Evolutionary conservation across 108 stramenopile genomes (phyloP).

Genomic region (Cylindrotheca closterium): DNA sequence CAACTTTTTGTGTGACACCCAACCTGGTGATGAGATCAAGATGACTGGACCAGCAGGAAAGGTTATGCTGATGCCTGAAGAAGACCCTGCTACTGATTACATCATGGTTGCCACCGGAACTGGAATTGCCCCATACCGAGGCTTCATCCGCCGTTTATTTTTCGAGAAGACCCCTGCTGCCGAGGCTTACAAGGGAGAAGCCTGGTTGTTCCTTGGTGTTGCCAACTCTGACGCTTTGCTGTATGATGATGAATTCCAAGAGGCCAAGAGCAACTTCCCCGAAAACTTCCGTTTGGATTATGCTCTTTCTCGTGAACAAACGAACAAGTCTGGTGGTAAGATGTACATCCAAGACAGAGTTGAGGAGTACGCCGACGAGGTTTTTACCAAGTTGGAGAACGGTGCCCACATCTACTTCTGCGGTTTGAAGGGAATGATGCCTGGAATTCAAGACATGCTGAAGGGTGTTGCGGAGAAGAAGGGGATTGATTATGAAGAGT

Average conservation of each 20-base stretch:
- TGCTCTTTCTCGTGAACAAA: constrained; percentile 93
- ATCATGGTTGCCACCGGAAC: constrained; percentile 99
- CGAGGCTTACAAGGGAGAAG: constrained; percentile 89
- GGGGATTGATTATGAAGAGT: constrained; percentile 86
- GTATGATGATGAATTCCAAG: constrained; percentile 96
- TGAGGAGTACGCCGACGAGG: constrained; percentile 89
- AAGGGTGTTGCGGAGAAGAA: constrained; percentile 83
- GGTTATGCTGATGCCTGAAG: constrained; percentile 98
- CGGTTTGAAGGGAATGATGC: constrained; percentile 99
- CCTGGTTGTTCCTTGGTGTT: constrained; percentile 97
- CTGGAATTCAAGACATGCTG: constrained; percentile 95
- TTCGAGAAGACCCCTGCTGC: constrained; percentile 91
- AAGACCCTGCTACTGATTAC: constrained; percentile 90
- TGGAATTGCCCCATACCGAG: constrained; percentile 97
- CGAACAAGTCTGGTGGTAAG: constrained; percentile 93
- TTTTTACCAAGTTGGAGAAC: constrained; percentile 87
- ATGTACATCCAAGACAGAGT: constrained; percentile 99
- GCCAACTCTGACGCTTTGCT: constrained; percentile 95
- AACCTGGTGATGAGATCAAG: constrained; percentile 80
- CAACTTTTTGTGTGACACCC: constrained; percentile 96
- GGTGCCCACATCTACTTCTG: constrained; percentile 99
- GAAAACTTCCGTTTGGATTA: constrained; percentile 94
- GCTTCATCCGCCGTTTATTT: constrained; percentile 95
- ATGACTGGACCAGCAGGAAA: constrained; percentile 97
- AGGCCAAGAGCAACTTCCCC: constrained; percentile 79